Evolutionary conservation across 139 green algal species (phyloP).

Genomic region (Yamagishiella unicocca): DNA sequence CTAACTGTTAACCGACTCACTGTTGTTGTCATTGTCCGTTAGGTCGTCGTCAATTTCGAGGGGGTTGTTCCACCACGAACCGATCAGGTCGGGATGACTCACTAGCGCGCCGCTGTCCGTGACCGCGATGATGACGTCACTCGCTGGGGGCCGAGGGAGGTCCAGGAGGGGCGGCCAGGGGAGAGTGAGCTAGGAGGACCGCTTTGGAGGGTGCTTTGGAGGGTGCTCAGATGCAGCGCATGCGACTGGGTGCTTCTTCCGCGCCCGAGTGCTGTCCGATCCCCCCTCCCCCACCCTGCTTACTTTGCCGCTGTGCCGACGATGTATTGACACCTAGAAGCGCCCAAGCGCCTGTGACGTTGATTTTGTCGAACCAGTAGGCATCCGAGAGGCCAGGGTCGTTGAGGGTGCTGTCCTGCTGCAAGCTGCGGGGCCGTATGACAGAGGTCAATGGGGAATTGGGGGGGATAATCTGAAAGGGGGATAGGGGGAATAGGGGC

Average conservation of each 20-base stretch:
- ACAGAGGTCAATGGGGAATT: too few species aligned
- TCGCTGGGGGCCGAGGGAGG: neutral
- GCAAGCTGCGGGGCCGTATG: neutral
- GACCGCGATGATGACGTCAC: conserved; percentile 76
- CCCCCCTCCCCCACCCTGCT: too few species aligned
- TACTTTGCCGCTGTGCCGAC: neutral
- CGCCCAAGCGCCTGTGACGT: conserved; percentile 27
- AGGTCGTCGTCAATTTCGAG: conserved; percentile 71
- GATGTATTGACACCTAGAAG: neutral
- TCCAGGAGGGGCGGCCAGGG: too few species aligned
- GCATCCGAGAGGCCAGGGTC: neutral
- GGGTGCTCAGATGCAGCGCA: too few species aligned
- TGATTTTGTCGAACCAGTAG: conserved; percentile 37
- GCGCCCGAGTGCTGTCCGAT: too few species aligned
- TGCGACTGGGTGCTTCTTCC: too few species aligned
- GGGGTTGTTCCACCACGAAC: conserved; percentile 74
- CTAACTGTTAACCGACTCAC: too few species aligned
- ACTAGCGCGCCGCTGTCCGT: conserved; percentile 78
- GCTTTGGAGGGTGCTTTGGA: too few species aligned
- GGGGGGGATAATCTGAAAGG: neutral
- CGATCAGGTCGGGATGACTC: conserved; percentile 72
- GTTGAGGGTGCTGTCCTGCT: neutral
- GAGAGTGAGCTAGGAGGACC: neutral
- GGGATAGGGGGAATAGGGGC: neutral
- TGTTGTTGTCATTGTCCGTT: conserved; percentile 79